A percentile compares a stretch with the other conserved stretches of the same genome.
phyloP scores from a whole-genome alignment of 2,329 filamentous ascomycete genomes.

The Aspergillus proliferans region DNA sequence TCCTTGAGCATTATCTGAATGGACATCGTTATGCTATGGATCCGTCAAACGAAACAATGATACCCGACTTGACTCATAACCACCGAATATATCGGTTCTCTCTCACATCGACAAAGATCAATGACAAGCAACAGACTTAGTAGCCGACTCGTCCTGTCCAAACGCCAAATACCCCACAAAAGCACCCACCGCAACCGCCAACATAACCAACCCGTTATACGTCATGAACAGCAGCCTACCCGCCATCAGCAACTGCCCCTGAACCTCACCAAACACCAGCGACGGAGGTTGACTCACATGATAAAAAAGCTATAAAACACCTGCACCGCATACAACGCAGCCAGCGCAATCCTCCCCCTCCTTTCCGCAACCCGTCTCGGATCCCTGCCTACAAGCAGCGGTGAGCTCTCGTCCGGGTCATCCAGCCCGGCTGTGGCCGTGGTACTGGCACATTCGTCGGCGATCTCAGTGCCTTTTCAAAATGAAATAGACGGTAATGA shows the following conservation, averaged over 20 bases:
- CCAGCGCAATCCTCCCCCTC: conserved; percentile 71
- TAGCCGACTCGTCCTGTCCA: conserved; percentile 61
- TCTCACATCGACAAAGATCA: not conserved
- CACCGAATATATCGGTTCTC: not conserved
- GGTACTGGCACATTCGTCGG: conserved; percentile 23
- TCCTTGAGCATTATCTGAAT: conserved; percentile 23
- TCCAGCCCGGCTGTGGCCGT: conserved; percentile 13
- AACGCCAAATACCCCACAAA: conserved; percentile 84
- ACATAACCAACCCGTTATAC: conserved; percentile 99
- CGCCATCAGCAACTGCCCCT: too few relatives aligned
- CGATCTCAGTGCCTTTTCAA: conserved; percentile 30
- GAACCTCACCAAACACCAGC: not conserved
- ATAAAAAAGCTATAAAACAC: conserved; percentile 99
- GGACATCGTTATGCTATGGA: not conserved
- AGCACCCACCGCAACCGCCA: conserved; percentile 79
- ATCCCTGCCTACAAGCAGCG: conserved; percentile 66
- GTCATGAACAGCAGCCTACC: conserved; percentile 96
- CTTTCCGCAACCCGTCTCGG: conserved; percentile 56
- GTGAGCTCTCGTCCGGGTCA: conserved; percentile 56
- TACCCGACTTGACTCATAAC: not conserved
- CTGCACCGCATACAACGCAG: conserved; percentile 78
- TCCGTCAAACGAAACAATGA: not conserved
- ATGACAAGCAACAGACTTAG: conserved; percentile 88
- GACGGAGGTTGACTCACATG: conserved; percentile 63
- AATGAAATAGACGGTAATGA: conserved; percentile 10